Conservation (phyloP, 805 yeast species). For the Saccharomycopsis malanga region DNA sequence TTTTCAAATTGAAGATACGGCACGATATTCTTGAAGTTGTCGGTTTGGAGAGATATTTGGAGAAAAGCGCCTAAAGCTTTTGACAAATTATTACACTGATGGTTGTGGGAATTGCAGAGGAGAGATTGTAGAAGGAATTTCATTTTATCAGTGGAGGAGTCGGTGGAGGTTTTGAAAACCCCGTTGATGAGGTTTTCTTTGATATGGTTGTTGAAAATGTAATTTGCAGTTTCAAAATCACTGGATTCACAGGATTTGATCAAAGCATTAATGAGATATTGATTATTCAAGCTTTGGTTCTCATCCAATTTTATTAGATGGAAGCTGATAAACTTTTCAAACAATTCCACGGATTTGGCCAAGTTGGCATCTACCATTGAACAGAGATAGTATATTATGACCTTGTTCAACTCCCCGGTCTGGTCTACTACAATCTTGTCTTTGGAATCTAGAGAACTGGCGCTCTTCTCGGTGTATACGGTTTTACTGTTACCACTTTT, state of each 20-base stretch:
- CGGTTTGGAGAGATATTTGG: neutral
- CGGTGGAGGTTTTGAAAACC: neutral
- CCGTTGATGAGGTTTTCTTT: neutral
- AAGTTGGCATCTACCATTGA: slow-evolving; percentile 13
- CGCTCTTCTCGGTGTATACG: neutral
- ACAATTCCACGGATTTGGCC: slow-evolving; percentile 10
- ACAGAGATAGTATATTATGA: slow-evolving; percentile 12
- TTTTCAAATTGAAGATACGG: slow-evolving; percentile 6
- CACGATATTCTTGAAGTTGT: slow-evolving; percentile 5
- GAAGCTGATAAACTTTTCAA: slow-evolving; percentile 11
- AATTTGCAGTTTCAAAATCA: slow-evolving; percentile 4
- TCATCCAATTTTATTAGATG: slow-evolving; percentile 5
- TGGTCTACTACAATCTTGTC: slow-evolving; percentile 5
- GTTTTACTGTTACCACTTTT: slow-evolving; percentile 2
- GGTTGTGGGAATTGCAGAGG: neutral
- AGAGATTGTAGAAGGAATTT: slow-evolving; percentile 4
- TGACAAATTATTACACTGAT: neutral
- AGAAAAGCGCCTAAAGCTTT: slow-evolving; percentile 4
- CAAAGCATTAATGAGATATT: slow-evolving; percentile 13
- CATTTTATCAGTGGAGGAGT: neutral
- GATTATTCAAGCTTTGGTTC: neutral
- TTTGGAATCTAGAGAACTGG: neutral
- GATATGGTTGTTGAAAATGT: slow-evolving; percentile 2
- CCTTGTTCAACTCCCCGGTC: slow-evolving; percentile 9
- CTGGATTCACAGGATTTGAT: slow-evolving; percentile 6